phyloP scores from a whole-genome alignment of 306 rosid genomes.

The Cucurbita moschata region DNA sequence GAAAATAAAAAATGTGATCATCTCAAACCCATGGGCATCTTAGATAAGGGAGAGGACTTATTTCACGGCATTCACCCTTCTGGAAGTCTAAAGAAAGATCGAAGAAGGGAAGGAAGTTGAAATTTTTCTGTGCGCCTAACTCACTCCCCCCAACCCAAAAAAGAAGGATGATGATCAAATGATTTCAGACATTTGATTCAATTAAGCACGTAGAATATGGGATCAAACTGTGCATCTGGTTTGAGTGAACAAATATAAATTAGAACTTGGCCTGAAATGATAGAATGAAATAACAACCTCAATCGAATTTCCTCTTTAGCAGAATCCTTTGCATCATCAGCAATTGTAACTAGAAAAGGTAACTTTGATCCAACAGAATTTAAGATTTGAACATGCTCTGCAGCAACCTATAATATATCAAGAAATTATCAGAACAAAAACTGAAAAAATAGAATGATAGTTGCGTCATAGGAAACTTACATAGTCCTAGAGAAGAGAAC shows the following conservation, averaged over 20 bases:
- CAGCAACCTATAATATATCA: constrained; percentile 46
- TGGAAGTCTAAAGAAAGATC: background rate
- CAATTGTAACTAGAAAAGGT: constrained; percentile 76
- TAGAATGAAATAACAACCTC: constrained; percentile 30
- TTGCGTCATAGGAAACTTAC: background rate
- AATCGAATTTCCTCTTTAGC: constrained; percentile 83
- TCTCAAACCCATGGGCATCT: background rate
- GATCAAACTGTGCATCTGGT: background rate
- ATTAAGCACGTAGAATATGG: background rate
- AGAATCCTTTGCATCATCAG: constrained; percentile 66
- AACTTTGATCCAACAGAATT: constrained; percentile 63
- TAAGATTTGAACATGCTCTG: constrained; percentile 57
- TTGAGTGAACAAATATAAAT: background rate
- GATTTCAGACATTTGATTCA: background rate
- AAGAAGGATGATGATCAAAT: background rate
- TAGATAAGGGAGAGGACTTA: background rate
- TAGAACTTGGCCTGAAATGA: background rate
- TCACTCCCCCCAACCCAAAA: background rate
- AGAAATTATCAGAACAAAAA: constrained; percentile 6
- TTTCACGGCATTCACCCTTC: background rate
- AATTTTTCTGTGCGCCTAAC: background rate
- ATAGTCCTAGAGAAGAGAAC: background rate
- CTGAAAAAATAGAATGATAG: background rate
- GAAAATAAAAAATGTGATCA: background rate
- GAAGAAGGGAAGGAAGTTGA: background rate